Base-by-base conservation (phyloP, 257 asterid genomes). In the Forsythia viridissima region DNA sequence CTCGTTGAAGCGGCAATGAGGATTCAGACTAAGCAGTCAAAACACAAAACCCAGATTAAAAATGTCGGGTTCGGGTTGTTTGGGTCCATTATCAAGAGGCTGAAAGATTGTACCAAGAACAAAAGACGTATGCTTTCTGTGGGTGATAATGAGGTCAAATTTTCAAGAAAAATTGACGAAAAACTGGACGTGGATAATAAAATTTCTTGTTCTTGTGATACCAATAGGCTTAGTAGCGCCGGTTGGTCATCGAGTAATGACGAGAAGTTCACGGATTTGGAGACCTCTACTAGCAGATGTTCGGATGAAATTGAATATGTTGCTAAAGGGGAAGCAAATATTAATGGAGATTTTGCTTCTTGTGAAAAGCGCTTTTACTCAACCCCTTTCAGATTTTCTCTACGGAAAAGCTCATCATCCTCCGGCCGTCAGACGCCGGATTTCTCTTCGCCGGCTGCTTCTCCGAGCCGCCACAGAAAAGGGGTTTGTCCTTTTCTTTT, bases 1-100 rank as follows among this genome's bases (percentile, higher is more conserved):
- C 93, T 93, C 24, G 86, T 89, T 4, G 97, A 94, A 77, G 94
- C 98, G 34, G 97, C 97, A 20, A 81, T 88, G 89, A 87, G 92
- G 91, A 89, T 94, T 84, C 97, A 91, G 41, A 89, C 86, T 63
- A 87, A 85, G 55, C 37, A 24, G 70, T 39, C 81, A 24, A 88
- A 85, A 71, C 59, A 81, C 63, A 87, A 79, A 55, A 20, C 79
- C 41, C 87, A 85, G 71, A 39, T 34, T 6, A 88, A 75, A 68
- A 81, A 16, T 57, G 73, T 73, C 18, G 90, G 93, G 43, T 84
- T 89, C 34, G 92, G 95, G 13, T 34, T 86, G 57, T 82, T 94
- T 37, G 92, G 93, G 11, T 90, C 97, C 11, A 79, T 92, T 39
- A 75, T 94, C 38, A 89, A 83, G 67, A 84, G 87, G 15, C 85